Base-by-base conservation (phyloP, 1,139 yeast species). In the Yamadazyma jaroonii region DNA sequence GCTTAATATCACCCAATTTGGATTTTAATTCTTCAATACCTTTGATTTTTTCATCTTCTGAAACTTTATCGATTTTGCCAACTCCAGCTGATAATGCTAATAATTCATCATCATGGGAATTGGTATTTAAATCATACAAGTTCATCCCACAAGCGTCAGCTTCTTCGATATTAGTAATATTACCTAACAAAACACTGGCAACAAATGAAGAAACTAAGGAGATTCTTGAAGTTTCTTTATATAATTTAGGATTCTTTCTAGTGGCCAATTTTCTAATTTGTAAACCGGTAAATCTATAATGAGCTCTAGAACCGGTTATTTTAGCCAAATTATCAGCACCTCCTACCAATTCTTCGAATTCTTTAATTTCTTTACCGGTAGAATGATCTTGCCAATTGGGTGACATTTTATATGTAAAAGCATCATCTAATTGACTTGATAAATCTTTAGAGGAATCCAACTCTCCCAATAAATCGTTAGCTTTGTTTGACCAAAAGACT, bases 321-420 rank as follows among this genome's bases (percentile, higher is more conserved):
- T 64, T 52, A 3, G 95, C 92, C 53, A 89, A 62, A 7, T 65
- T 54, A 31, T 79, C 80, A 5, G 81, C 71, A 4, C 90, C 88
- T 4, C 85, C 87, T 3, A 74, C 76, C 2, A 69, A 67, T 0
- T 58, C 59, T 53, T 87, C 95, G 49, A 88, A 82, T 25, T 61
- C 72, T 23, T 66, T 54, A 39, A 88, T 71, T 56, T 89, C 95
- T 20, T 67, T 60, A 7, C 78, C 83, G 0, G 97, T 89, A 20
- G 94, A 84, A 53, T 87, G 95, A 56, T 89, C 97, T 58, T 89
- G 97, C 97, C 97, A 89, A 53, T 89, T 89, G 9, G 96, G 96
- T 8, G 95, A 83, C 39, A 70, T 68, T 6, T 73, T 70, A 52
- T 81, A 73, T 1, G 94, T 67, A 46, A 88, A 79, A 1, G 83